Base-by-base conservation (phyloP, 257 asterid genomes). In the Schizonepeta tenuifolia region DNA sequence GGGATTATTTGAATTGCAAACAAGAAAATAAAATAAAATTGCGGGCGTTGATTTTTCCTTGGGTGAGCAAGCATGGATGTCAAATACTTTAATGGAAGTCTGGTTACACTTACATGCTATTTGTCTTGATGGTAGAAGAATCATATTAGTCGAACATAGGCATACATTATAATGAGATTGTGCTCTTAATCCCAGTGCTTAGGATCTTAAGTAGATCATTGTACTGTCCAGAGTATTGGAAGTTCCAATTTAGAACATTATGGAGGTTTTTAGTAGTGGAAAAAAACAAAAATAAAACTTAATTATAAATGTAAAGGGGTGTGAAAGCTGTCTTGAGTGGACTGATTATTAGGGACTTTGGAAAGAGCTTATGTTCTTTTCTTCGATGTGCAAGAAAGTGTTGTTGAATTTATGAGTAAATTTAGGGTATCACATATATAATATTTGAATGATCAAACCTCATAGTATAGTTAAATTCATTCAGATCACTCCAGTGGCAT, bases 21-120 rank as follows among this genome's bases (percentile, higher is more conserved):
- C 15, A 26, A 41, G 6, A n/a, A 20, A 28, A 28, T 2, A 28
- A 28, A 28, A 28, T 28, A 3, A 28, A 28, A 3, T 28, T 47
- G 41, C 21, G 40, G 57, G 70, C 28, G 8, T 65, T 49, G 36
- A 36, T 69, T 61, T 65, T 53, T 22, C 36, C 38, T 9, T 75
- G 57, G 67, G 60, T 44, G 63, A 64, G 56, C 50, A 21, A 56
- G 38, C 73, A 50, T 53, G 58, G 38, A 63, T 58, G n/a, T 15
- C 24, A 31, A 53, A 15, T 50, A 24, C 31, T 20, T 46, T 58
- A 43, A 49, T 60, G 75, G 33, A 61, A 51, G 14, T 73, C 55
- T 63, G 57, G 9, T 49, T 33, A 9, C 12, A 6, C 28, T 72
- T 21, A 8, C 20, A 21, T 40, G 36, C 15, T 12, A 54, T 43